Evolutionary conservation across 345 rosid genomes (phyloP).

Genomic region (Salix koriyanagi): DNA sequence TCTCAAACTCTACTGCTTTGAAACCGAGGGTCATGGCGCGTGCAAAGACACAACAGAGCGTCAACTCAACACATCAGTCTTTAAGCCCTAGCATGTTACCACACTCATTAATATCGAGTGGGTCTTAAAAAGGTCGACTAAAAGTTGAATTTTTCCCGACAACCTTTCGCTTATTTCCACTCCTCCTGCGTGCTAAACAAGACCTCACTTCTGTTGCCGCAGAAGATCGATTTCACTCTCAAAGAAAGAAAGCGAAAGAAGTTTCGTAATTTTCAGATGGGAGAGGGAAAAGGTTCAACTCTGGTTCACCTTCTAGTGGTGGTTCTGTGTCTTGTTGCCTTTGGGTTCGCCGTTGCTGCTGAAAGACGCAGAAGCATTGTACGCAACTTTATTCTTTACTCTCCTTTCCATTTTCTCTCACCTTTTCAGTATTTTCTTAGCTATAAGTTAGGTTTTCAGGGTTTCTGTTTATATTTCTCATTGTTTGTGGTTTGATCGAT

Average conservation of each 20-base stretch:
- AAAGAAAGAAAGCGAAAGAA: not conserved
- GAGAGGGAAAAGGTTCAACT: conserved; percentile 45
- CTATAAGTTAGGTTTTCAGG: not conserved
- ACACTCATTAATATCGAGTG: not conserved
- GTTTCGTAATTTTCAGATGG: not conserved
- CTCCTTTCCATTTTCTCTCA: not conserved
- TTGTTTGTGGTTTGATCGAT: not conserved
- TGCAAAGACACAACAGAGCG: not conserved
- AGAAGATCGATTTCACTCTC: too few species aligned
- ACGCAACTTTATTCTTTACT: not conserved
- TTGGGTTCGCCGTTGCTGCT: conserved; percentile 94
- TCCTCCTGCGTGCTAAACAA: conserved; percentile 1
- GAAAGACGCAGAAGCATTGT: conserved; percentile 89
- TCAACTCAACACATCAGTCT: not conserved
- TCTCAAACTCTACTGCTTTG: not conserved
- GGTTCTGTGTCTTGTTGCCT: conserved; percentile 77
- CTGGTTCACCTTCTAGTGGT: conserved; percentile 70
- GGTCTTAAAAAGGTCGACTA: not conserved
- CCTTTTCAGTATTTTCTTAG: not conserved
- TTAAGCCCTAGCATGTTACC: not conserved
- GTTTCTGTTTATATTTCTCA: not conserved
- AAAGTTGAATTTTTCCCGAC: not conserved
- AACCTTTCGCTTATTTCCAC: not conserved
- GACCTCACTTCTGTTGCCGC: not conserved
- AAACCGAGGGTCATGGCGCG: not conserved